Evolutionary conservation across 208 protist species (phyloP), one percentile per base, ranked within the genome.

Genomic region (Strigomonas culicis): DNA sequence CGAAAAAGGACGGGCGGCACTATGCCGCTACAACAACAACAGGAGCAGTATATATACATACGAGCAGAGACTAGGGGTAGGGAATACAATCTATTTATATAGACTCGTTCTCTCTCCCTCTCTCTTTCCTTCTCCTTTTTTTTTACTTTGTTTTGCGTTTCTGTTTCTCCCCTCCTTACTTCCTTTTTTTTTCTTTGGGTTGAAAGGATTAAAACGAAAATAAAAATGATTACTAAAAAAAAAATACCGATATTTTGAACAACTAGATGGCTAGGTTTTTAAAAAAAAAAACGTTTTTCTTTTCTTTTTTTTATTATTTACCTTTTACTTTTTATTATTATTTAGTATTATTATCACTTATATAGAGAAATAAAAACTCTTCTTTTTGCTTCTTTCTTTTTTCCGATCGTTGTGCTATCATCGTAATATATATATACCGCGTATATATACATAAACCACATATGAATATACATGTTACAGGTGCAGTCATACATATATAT

Each of bases 191-290:
- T 52, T 52, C 30, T 39, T 21, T n/a, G 32, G 10, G 6, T 39
- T 27, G 10, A 15, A 58, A 39, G 30, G 27, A 27, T 19, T 41
- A 36, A 41, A 58, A 34, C 4, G 32, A 58, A 34, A 31, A 58
- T 53, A 53, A 53, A 21, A 53, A 53, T 53, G 8, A 58, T n/a
- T 34, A 58, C 4, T 34, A 30, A 27, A 58, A 58, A 58, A 47
- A 47, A 47, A 13, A 47, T 19, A 47, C 41, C 13, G 41, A 47
- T 47, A 19, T 19, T 47, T 47, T 47, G 19, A 47, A 47, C 41
- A 53, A 53, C 17, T 53, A 6, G 22, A 4, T 6, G 8, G 8
- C 10, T 30, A 53, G 6, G 8, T 22, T 28, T 53, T 53, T 22
- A 53, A 28, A 11, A 28, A 27, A 34, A 21, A 34, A 34, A 21